Evolutionary conservation across 768 basidiomycete species (phyloP).

Genomic region (Austroboletus festivus): DNA sequence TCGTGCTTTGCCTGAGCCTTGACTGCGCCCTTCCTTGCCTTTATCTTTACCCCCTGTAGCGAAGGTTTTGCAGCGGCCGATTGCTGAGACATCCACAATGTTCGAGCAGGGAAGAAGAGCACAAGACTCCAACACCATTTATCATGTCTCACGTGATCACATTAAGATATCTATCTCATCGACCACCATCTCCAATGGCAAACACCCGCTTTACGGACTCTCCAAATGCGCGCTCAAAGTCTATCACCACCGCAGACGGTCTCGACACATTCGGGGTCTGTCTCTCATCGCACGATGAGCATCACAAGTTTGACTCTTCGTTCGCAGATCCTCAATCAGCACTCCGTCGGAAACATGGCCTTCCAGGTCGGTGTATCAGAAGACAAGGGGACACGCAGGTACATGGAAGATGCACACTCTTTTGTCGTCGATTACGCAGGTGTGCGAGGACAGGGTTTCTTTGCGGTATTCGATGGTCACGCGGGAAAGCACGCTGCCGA

Average conservation of each 20-base stretch:
- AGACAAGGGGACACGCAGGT: slow-evolving; percentile 85
- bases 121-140: slow-evolving; percentile 9
- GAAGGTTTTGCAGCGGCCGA: slow-evolving; percentile 80
- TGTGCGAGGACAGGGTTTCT: slow-evolving; percentile 94
- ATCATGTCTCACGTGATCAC: slow-evolving; percentile 24
- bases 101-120: slow-evolving; percentile 28
- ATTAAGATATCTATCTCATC: slow-evolving; percentile 7
- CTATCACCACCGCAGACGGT: slow-evolving; percentile 72
- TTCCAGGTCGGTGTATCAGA: slow-evolving; percentile 70
- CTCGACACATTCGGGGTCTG: slow-evolving; percentile 75
- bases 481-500: slow-evolving; percentile 98
- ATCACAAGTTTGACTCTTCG: background rate
- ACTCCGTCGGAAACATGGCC: slow-evolving; percentile 60
- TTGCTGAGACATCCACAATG: slow-evolving; percentile 92
- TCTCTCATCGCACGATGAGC: slow-evolving; percentile 9
- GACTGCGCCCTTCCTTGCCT: slow-evolving; percentile 88
- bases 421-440: slow-evolving; percentile 93
- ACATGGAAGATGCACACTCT: slow-evolving; percentile 97
- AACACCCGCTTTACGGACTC: slow-evolving; percentile 48
- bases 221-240: slow-evolving; percentile 78
- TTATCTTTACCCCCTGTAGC: slow-evolving; percentile 89
- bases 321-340: slow-evolving; percentile 45
- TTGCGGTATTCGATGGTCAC: slow-evolving; percentile 97
- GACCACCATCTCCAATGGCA: slow-evolving; percentile 20
- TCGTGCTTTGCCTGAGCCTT: slow-evolving; percentile 95